phyloP scores from a whole-genome alignment of 495 filamentous ascomycete species.

The Daldinia grandis region DNA sequence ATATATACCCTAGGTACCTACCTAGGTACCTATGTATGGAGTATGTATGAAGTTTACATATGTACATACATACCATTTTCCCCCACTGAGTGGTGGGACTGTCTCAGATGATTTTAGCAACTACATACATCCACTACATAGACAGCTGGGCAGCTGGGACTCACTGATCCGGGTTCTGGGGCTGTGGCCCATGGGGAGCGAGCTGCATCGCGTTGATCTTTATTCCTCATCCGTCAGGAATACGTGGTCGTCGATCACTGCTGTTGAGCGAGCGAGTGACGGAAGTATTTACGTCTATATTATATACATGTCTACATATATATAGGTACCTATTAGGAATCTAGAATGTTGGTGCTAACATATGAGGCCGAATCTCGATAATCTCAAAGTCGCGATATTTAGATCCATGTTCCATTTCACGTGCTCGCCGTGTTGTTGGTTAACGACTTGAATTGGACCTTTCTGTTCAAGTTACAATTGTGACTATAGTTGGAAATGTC shows the following conservation, averaged over 20 bases:
- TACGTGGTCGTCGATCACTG: conserved; percentile 6
- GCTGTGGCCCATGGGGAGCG: conserved; percentile 11
- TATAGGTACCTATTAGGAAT: background rate
- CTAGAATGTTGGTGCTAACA: no score
- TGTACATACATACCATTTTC: no score
- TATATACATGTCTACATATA: background rate
- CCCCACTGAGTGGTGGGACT: conserved; percentile 13
- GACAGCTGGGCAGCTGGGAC: conserved; percentile 7
- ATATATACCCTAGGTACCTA: no score
- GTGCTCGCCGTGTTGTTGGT: no score
- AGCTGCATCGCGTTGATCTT: conserved; percentile 8
- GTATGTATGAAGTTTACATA: conserved; percentile 13
- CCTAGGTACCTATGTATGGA: no score
- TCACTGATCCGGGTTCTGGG: conserved; percentile 3
- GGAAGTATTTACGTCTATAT: conserved; percentile 5
- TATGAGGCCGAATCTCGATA: no score
- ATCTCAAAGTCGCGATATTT: no score
- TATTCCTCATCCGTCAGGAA: conserved; percentile 22
- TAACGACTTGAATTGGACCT: no score
- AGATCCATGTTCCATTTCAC: no score
- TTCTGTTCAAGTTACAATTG: no score
- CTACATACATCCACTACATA: no score
- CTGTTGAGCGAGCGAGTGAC: background rate
- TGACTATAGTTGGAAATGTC: no score
- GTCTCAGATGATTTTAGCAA: conserved; percentile 29